Base-by-base conservation (phyloP, 2,329 filamentous ascomycete genomes). In the Monilinia fructicola region DNA sequence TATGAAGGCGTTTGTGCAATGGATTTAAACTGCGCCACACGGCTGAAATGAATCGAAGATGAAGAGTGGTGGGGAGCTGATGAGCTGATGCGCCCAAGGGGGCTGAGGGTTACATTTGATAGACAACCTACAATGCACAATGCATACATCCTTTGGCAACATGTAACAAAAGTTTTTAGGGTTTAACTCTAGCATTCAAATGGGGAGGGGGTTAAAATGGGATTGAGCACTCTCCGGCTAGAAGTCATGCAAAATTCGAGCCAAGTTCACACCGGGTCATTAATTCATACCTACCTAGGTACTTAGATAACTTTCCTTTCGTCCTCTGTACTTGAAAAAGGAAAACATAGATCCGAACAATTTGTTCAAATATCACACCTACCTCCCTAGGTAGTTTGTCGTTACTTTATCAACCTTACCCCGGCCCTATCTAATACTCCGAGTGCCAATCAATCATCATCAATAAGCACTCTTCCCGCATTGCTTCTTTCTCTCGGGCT, bases 1-100 rank as follows among this genome's bases (percentile, higher is more conserved):
- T 74, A 97, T 98, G 91, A 86, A 90, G 72, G 92, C 93, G 59
- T 82, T 82, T 99, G 70, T 97, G 94, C 83, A 99, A 99, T 79
- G 95, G 94, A 7, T 98, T 98, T 84, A 98, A 98, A 83, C 62
- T 77, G 63, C 71, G 73, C 6, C 70, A 73, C 58, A 61, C 69
- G 5, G 71, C 67, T 50, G 75, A 75, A 65, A 70, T 72, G 66
- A 72, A 66, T 42, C 71, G 70, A 59, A 69, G 70, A 64, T 67
- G 12, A 46, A 16, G 50, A 9, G 48, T 12, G n/a, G 31, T n/a
- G 35, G 26, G 21, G 58, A 42, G 11, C 11, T 52, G 38, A 52
- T 44, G 7, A 23, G 31, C n/a, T 38, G 28, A 38, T 18, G 31
- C 38, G 63, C 23, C n/a, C 31, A 65, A 40, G 44, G 16, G 63